These are phyloP conservation scores for Dichotomopilus funicola DNA, from an alignment of 2,329 filamentous ascomycete genomes.

Conservation along the genomic window DNA sequence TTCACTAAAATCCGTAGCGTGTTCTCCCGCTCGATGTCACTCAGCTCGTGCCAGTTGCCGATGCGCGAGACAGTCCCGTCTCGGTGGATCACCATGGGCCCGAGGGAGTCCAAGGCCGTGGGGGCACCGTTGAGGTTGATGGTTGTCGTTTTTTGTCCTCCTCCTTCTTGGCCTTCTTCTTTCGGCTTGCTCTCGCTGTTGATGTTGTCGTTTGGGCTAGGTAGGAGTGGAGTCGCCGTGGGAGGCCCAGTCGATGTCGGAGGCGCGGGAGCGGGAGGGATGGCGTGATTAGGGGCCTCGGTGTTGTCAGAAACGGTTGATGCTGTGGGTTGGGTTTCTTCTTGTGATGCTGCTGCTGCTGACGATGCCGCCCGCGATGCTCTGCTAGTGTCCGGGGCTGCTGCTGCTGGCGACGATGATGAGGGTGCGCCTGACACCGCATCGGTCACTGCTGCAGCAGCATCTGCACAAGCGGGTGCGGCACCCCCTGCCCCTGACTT, in stretches of 20 bases:
- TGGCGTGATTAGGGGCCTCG: neutral
- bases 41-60: slow-evolving; percentile 67
- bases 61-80: slow-evolving; percentile 68
- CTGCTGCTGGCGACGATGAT: no score
- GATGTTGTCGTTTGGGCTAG: neutral
- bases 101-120: slow-evolving; percentile 60
- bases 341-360: no score
- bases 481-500: slow-evolving; percentile 2
- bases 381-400: no score
- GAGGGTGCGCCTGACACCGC: no score
- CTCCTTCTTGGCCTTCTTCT: slow-evolving; percentile 2
- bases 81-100: slow-evolving; percentile 66
- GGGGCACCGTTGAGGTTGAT: slow-evolving; percentile 33
- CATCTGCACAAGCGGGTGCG: slow-evolving; percentile 1
- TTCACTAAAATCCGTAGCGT: slow-evolving; percentile 61
- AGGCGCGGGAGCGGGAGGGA: neutral
- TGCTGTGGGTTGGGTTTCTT: neutral
- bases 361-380: no score
- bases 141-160: slow-evolving; percentile 3
- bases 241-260: neutral
- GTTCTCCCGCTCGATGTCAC: slow-evolving; percentile 58
- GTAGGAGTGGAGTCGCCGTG: neutral
- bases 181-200: neutral
- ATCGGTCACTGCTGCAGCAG: neutral
- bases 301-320: neutral